Evolutionary conservation across 768 basidiomycete species (phyloP).

Genomic region (Suillus spraguei): DNA sequence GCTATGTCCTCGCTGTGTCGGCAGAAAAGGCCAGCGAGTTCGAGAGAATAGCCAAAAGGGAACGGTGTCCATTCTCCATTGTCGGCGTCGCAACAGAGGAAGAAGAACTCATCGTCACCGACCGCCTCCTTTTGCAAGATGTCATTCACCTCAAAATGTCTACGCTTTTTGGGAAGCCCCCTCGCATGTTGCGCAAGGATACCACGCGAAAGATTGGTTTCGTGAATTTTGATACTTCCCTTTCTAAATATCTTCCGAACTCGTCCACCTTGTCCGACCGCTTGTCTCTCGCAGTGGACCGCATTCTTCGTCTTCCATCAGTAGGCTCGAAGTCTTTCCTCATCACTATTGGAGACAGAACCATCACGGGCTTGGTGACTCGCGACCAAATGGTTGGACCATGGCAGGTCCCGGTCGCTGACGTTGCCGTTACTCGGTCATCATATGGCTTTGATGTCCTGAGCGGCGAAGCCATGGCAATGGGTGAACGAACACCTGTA

Average conservation of each 20-base stretch:
- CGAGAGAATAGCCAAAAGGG: slow-evolving; percentile 77
- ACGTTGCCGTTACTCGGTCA: slow-evolving; percentile 94
- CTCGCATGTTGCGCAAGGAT: slow-evolving; percentile 84
- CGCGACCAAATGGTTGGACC: slow-evolving; percentile 99
- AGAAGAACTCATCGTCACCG: slow-evolving; percentile 86
- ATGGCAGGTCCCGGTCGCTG: slow-evolving; percentile 97
- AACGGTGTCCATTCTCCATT: slow-evolving; percentile 91
- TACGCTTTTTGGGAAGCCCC: slow-evolving; percentile 94
- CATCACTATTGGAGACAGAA: slow-evolving; percentile 96
- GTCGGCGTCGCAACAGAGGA: slow-evolving; percentile 86
- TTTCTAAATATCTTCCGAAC: slow-evolving; percentile 65
- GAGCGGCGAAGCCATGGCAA: slow-evolving; percentile 95
- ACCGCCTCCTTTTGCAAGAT: slow-evolving; percentile 74
- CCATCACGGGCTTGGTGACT: slow-evolving; percentile 91
- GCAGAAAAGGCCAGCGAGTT: slow-evolving; percentile 65
- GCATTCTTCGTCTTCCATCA: slow-evolving; percentile 87
- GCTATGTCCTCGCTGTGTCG: slow-evolving; percentile 92
- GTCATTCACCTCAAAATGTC: slow-evolving; percentile 93
- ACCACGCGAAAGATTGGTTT: slow-evolving; percentile 43
- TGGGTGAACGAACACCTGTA: slow-evolving; percentile 95
- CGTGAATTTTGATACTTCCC: slow-evolving; percentile 68
- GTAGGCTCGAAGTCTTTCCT: slow-evolving; percentile 97
- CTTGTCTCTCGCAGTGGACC: slow-evolving; percentile 65
- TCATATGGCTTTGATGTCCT: slow-evolving; percentile 89
- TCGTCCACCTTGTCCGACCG: slow-evolving; percentile 44